phyloP scores from a whole-genome alignment of 1,284 basidiomycete species.

The Austroboletus novae-zelandiae region DNA sequence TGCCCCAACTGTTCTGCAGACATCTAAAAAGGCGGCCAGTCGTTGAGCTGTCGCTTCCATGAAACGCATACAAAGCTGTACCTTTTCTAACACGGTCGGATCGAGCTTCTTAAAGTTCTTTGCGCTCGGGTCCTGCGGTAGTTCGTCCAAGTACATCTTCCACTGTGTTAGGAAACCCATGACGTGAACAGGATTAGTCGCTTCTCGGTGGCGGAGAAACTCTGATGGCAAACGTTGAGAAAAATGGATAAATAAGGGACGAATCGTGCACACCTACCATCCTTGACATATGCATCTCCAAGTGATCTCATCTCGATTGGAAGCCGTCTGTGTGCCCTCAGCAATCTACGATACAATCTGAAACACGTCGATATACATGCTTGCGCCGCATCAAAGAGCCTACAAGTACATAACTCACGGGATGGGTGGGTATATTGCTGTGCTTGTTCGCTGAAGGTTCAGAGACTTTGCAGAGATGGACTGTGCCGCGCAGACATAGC shows the following conservation, averaged over 20 bases:
- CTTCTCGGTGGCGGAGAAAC: slow-evolving; percentile 77
- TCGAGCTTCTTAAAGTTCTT: slow-evolving; percentile 69
- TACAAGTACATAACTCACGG: slow-evolving; percentile 50
- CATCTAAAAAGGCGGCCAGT: slow-evolving; percentile 50
- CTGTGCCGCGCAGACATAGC: slow-evolving; percentile 52
- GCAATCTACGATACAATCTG: slow-evolving; percentile 78
- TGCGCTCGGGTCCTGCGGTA: slow-evolving; percentile 45
- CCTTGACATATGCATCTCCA: slow-evolving; percentile 88
- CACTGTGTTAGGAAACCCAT: slow-evolving; percentile 93
- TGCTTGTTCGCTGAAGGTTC: slow-evolving; percentile 64
- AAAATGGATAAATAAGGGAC: not conserved
- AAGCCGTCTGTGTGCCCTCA: slow-evolving; percentile 76
- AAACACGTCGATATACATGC: slow-evolving; percentile 4
- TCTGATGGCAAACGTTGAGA: slow-evolving; percentile 45
- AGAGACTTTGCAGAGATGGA: slow-evolving; percentile 62
- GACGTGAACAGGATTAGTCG: slow-evolving; percentile 83
- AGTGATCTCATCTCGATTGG: slow-evolving; percentile 81
- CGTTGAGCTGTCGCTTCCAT: not conserved
- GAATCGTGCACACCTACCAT: slow-evolving; percentile 46
- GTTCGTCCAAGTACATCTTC: slow-evolving; percentile 84
- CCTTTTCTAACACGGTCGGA: slow-evolving; percentile 77
- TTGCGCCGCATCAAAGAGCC: not conserved
- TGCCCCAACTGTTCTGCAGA: slow-evolving; percentile 91
- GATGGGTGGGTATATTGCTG: slow-evolving; percentile 76
- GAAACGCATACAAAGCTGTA: slow-evolving; percentile 25